Conservation (phyloP, 768 basidiomycete species). For the Jaapia argillacea region DNA sequence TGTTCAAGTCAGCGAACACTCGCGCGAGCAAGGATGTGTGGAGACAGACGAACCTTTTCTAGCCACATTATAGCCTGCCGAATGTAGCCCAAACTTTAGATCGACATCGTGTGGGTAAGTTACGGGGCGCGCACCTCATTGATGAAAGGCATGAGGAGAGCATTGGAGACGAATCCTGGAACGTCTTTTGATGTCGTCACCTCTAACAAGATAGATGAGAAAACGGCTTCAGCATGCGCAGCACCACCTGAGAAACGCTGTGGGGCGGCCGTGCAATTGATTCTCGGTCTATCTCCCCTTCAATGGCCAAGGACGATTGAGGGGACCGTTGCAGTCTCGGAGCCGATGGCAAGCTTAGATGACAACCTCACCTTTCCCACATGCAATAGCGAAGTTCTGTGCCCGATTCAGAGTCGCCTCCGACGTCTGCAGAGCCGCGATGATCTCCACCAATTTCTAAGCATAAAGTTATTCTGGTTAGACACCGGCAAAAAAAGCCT, state of each 20-base stretch:
- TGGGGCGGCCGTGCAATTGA: too few species aligned
- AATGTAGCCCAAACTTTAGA: not conserved
- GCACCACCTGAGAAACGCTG: too few species aligned
- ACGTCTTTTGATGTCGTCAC: conserved; percentile 88
- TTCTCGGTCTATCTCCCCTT: too few species aligned
- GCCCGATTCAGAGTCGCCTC: conserved; percentile 66
- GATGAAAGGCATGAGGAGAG: conserved; percentile 92
- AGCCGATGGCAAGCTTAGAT: too few species aligned
- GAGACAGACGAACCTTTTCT: conserved; percentile 52
- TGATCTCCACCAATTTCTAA: conserved; percentile 88
- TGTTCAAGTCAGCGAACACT: not conserved
- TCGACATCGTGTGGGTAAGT: not conserved
- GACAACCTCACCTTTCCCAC: conserved; percentile 67
- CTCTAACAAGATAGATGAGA: conserved; percentile 41
- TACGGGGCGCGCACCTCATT: conserved; percentile 63
- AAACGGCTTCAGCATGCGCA: conserved; percentile 2
- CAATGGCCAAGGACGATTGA: too few species aligned
- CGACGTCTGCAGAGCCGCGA: conserved; percentile 87
- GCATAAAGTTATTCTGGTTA: too few species aligned
- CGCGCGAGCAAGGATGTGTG: not conserved
- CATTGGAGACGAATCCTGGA: conserved; percentile 93
- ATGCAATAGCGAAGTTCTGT: conserved; percentile 73
- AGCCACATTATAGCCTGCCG: conserved; percentile 84
- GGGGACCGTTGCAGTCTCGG: too few species aligned
- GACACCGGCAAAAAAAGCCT: not conserved